phyloP scores from a whole-genome alignment of 2,329 filamentous ascomycete species.

The Beauveria varroae region DNA sequence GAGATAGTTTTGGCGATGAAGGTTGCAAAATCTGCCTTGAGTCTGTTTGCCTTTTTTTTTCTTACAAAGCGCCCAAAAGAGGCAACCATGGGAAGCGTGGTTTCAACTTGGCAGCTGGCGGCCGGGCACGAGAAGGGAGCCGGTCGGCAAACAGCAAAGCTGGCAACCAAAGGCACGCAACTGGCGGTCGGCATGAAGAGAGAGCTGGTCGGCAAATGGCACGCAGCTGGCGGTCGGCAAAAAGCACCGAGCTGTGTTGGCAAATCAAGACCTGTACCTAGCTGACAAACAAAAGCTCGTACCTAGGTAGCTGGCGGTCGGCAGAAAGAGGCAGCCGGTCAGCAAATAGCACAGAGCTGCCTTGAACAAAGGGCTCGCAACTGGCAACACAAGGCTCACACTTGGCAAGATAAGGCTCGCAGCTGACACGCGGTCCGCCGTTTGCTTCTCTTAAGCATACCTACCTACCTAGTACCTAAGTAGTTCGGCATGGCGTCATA shows the following conservation, averaged over 20 bases:
- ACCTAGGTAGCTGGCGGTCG: too few relatives aligned
- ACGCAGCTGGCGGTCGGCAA: not conserved
- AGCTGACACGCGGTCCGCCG: too few relatives aligned
- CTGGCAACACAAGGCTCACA: too few relatives aligned
- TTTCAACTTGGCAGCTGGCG: slow-evolving; percentile 2
- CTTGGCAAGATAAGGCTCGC: too few relatives aligned
- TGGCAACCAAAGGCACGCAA: too few relatives aligned
- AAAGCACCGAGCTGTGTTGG: too few relatives aligned
- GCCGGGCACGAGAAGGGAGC: too few relatives aligned
- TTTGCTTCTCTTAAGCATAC: too few relatives aligned
- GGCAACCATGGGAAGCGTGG: not conserved
- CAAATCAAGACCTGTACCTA: not conserved
- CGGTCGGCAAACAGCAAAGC: not conserved
- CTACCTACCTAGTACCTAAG: not conserved
- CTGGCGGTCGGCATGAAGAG: too few relatives aligned
- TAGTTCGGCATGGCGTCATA: not conserved
- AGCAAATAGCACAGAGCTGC: not conserved
- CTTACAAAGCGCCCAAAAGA: not conserved
- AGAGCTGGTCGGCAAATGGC: not conserved
- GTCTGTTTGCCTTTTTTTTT: not conserved
- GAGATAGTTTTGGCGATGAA: not conserved
- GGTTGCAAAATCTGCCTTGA: not conserved
- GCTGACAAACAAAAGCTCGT: too few relatives aligned
- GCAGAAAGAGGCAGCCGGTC: not conserved
- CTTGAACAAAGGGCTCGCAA: too few relatives aligned